Percentiles rank a stretch among this genome's conserved stretches.
These are phyloP conservation scores for Hagleromyces aurorensis DNA, from an alignment of 805 yeast genomes.

Conservation along the genomic window DNA sequence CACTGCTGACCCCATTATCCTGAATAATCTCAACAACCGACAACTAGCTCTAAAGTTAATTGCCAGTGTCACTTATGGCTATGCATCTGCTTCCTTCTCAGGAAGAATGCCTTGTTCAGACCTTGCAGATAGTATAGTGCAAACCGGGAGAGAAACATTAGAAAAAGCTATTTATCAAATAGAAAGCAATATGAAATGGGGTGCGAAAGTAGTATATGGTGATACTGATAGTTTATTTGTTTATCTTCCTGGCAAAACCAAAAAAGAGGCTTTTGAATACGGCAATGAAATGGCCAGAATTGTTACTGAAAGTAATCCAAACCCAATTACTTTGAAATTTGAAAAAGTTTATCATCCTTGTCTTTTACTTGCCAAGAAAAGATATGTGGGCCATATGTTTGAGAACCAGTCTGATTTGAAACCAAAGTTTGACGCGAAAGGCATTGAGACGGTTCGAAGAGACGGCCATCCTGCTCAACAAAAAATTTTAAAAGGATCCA, in stretches of 20 bases:
- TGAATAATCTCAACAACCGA: conserved; percentile 52
- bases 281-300: conserved; percentile 63
- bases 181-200: conserved; percentile 54
- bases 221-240: conserved; percentile 94
- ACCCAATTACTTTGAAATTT: conserved; percentile 75
- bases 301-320: conserved; percentile 63
- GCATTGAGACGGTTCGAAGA: conserved; percentile 88
- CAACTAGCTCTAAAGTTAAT: conserved; percentile 83
- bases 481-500: conserved; percentile 63
- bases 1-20: conserved; percentile 11
- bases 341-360: conserved; percentile 92
- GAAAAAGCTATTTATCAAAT: conserved; percentile 62
- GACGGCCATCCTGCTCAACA: conserved; percentile 94
- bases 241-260: conserved; percentile 75
- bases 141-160: conserved; percentile 81
- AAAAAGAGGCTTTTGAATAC: conserved; percentile 64
- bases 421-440: conserved; percentile 89
- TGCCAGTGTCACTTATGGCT: conserved; percentile 95
- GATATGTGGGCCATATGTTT: conserved; percentile 84
- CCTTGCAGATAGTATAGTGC: conserved; percentile 89
- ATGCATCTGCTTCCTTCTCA: conserved; percentile 87
- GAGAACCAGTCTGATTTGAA: conserved; percentile 45
- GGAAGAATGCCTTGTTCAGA: conserved; percentile 98
- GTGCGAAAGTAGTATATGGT: conserved; percentile 92
- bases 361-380: conserved; percentile 71